phyloP scores from a whole-genome alignment of 2,329 filamentous ascomycete species.

The Epichloe brachyelytri region DNA sequence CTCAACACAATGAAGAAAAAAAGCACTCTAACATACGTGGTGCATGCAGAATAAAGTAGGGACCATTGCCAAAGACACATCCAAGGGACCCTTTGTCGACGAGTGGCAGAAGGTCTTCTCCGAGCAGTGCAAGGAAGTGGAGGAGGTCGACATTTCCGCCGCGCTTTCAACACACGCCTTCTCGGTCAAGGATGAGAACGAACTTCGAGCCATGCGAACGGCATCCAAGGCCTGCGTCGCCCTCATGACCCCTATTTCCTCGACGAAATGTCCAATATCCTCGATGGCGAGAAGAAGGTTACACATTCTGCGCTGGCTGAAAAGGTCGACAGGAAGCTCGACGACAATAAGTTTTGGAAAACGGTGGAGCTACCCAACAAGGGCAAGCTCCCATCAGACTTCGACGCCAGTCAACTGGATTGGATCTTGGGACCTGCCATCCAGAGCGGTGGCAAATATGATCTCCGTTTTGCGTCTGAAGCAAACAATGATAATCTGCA shows the following conservation, averaged over 20 bases:
- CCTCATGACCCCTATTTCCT: constrained; percentile 95
- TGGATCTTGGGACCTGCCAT: constrained; percentile 87
- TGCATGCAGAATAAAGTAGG: constrained; percentile 69
- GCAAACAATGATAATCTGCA: constrained; percentile 75
- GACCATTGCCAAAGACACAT: constrained; percentile 69
- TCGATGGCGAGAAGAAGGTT: constrained; percentile 95
- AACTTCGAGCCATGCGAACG: constrained; percentile 86
- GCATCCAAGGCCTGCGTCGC: constrained; percentile 89
- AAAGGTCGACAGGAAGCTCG: constrained; percentile 82
- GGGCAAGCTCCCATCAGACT: constrained; percentile 70
- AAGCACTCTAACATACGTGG: background rate
- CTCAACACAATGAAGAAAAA: background rate
- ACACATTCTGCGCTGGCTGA: constrained; percentile 77
- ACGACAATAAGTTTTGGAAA: constrained; percentile 89
- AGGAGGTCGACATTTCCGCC: constrained; percentile 74
- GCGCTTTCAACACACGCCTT: constrained; percentile 77
- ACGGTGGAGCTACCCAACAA: constrained; percentile 56
- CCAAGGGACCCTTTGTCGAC: constrained; percentile 79
- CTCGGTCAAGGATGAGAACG: constrained; percentile 87
- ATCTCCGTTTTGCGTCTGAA: constrained; percentile 67
- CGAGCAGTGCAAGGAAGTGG: constrained; percentile 69
- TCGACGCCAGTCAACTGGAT: constrained; percentile 80
- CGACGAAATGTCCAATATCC: constrained; percentile 92
- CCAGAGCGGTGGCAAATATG: constrained; percentile 92
- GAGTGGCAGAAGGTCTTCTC: constrained; percentile 84